These are phyloP conservation scores for Teratosphaeriaceae sp. DNA, from an alignment of 2,329 filamentous ascomycete genomes.

Conservation along the genomic window DNA sequence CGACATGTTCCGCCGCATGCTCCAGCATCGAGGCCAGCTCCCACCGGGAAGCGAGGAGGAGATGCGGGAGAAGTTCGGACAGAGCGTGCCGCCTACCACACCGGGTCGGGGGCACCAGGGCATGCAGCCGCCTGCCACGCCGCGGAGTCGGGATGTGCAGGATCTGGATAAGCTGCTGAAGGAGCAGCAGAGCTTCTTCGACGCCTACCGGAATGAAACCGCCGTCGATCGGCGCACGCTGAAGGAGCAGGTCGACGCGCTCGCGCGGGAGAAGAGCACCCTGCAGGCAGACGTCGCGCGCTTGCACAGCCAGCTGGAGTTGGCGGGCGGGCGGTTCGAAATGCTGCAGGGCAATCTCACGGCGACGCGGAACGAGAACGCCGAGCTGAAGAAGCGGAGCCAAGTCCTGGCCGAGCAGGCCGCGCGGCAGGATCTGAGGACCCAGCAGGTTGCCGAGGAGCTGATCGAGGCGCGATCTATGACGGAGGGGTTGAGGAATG, in stretches of 20 bases:
- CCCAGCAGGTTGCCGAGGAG: constrained; percentile 88
- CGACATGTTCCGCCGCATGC: constrained; percentile 94
- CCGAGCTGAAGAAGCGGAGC: constrained; percentile 76
- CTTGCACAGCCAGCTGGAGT: constrained; percentile 69
- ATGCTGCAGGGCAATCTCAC: constrained; percentile 85
- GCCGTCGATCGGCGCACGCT: constrained; percentile 73
- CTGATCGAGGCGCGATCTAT: constrained; percentile 77
- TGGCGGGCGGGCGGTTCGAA: constrained; percentile 77
- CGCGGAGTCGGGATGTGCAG: constrained; percentile 52
- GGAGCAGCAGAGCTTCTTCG: constrained; percentile 84
- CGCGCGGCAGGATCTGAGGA: constrained; percentile 82
- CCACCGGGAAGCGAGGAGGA: constrained; percentile 47
- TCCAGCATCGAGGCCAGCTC: constrained; percentile 65
- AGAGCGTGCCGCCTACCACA: constrained; percentile 52
- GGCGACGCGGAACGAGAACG: constrained; percentile 77
- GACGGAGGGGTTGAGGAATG: constrained; percentile 80
- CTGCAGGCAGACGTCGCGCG: constrained; percentile 78
- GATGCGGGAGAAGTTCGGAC: constrained; percentile 62
- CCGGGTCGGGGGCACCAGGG: constrained; percentile 34
- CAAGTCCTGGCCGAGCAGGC: constrained; percentile 71
- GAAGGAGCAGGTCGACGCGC: constrained; percentile 73
- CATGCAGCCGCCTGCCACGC: constrained; percentile 34
- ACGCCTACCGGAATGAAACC: constrained; percentile 81
- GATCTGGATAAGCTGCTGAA: constrained; percentile 73
- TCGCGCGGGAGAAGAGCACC: constrained; percentile 74